Conservation (phyloP, 176 grass and related monocot genomes). For the Oryza nivara region DNA sequence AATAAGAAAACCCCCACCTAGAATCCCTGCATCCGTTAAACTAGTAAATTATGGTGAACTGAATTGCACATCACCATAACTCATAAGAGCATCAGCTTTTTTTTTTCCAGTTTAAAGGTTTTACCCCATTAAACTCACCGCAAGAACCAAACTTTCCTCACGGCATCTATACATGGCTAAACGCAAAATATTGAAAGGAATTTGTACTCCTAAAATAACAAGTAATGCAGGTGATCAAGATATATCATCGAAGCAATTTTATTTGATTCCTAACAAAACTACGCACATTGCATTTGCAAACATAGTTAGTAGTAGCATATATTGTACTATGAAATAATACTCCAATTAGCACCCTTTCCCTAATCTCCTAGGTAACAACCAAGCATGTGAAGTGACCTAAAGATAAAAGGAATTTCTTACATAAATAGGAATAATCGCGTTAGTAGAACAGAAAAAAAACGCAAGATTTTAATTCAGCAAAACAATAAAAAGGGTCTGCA, state of each 20-base stretch:
- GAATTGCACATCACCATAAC: background rate
- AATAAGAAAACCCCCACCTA: conserved; percentile 79
- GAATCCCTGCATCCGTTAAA: conserved; percentile 53
- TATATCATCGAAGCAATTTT: background rate
- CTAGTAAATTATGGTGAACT: background rate
- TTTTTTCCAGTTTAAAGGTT: background rate
- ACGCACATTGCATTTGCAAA: background rate
- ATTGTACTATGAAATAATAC: background rate
- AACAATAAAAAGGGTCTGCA: background rate
- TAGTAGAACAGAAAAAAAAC: background rate
- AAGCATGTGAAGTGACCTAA: background rate
- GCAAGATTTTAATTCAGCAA: background rate
- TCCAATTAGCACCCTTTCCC: background rate
- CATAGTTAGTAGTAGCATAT: background rate
- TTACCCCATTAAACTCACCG: background rate
- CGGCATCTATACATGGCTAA: background rate
- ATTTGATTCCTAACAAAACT: background rate
- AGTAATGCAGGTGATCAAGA: background rate
- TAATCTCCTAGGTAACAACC: background rate
- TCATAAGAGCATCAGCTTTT: background rate
- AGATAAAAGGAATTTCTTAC: background rate
- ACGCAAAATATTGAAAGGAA: background rate
- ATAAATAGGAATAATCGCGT: background rate
- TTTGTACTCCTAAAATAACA: background rate
- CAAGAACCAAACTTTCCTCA: background rate